Evolutionary conservation across 768 basidiomycete species (phyloP).

Genomic region (Lentinula boryana): DNA sequence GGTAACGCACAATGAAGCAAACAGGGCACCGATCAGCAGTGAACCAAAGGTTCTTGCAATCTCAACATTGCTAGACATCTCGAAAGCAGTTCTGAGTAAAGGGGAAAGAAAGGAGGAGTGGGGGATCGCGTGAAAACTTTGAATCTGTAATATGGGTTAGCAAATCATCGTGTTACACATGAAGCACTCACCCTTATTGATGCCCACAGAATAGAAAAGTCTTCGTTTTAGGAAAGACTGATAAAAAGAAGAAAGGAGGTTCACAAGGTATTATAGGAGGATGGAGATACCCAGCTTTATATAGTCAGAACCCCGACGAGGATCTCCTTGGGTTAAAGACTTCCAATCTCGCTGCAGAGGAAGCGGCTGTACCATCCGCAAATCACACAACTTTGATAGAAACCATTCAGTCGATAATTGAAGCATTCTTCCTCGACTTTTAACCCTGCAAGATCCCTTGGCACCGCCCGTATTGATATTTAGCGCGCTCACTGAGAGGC

Average conservation of each 20-base stretch:
- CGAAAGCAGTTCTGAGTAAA: neutral
- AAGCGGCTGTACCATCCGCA: neutral
- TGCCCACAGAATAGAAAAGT: neutral
- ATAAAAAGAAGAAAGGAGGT: neutral
- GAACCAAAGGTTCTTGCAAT: slow-evolving; percentile 31
- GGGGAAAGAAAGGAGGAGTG: neutral
- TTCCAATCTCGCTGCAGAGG: neutral
- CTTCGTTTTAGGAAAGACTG: neutral
- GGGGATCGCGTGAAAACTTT: neutral
- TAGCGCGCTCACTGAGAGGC: too few species aligned
- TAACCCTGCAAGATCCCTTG: too few species aligned
- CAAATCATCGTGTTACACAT: neutral
- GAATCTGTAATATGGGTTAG: neutral
- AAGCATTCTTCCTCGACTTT: too few species aligned
- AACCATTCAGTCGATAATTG: too few species aligned
- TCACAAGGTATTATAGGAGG: neutral
- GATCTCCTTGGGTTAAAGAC: neutral
- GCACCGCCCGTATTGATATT: too few species aligned
- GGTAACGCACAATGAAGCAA: slow-evolving; percentile 26
- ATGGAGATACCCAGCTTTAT: too few species aligned
- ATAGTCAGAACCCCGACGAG: too few species aligned
- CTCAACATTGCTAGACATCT: slow-evolving; percentile 11
- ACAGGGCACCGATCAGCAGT: slow-evolving; percentile 30
- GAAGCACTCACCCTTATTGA: neutral
- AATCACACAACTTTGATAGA: too few species aligned